A percentile compares a stretch with the other conserved stretches of the same genome.
Evolutionary conservation across 1,284 basidiomycete genomes (phyloP).

Genomic region (Malassezia sympodialis): DNA sequence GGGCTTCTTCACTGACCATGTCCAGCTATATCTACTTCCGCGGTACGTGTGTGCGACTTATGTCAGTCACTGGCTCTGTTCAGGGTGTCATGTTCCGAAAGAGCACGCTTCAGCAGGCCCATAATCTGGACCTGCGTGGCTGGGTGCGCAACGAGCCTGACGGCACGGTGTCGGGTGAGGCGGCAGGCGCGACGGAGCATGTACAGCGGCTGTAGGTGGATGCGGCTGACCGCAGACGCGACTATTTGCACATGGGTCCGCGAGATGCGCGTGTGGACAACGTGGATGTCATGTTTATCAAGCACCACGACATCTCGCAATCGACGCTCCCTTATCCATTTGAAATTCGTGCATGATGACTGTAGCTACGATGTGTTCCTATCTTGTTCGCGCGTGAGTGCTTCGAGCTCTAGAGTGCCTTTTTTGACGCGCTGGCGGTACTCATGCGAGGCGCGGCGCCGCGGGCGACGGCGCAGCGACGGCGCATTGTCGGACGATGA

Average conservation of each 20-base stretch:
- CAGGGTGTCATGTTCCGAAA: slow-evolving; percentile 18
- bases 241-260: slow-evolving; percentile 12
- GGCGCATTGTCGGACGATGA: not conserved
- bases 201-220: slow-evolving; percentile 12
- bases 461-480: not conserved
- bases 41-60: slow-evolving; percentile 6
- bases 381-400: not conserved
- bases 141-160: slow-evolving; percentile 19
- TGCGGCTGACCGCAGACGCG: slow-evolving; percentile 10
- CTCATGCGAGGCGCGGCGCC: slow-evolving; percentile 5
- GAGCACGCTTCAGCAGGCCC: slow-evolving; percentile 13
- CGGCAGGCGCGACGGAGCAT: slow-evolving; percentile 13
- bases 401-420: not conserved
- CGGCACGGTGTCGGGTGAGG: slow-evolving; percentile 15
- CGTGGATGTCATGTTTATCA: slow-evolving; percentile 18
- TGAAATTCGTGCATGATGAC: slow-evolving; percentile 9
- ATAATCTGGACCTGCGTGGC: slow-evolving; percentile 12
- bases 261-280: slow-evolving; percentile 13
- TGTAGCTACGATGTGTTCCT: not conserved
- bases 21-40: slow-evolving; percentile 17
- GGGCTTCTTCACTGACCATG: slow-evolving; percentile 1
- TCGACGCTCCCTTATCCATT: slow-evolving; percentile 15
- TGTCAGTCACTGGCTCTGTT: slow-evolving; percentile 11
- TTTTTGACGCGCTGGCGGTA: slow-evolving; percentile 6
- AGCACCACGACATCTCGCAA: slow-evolving; percentile 13